These are phyloP conservation scores for Eimeria necatrix DNA, from an alignment of 169 alveolate genomes.

Conservation along the genomic window DNA sequence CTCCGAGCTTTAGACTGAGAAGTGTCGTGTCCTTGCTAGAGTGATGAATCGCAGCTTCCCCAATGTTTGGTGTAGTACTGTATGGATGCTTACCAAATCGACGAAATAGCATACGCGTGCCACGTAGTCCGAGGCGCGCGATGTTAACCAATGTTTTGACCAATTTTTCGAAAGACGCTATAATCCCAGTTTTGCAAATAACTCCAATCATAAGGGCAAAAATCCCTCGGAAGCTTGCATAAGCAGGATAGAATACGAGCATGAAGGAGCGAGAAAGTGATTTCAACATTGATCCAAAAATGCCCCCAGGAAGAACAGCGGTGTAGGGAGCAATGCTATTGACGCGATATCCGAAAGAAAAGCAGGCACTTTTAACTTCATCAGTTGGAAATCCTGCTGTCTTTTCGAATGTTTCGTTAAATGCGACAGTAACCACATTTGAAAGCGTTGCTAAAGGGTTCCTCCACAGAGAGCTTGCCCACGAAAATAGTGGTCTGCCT, in stretches of 20 bases:
- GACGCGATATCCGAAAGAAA: constrained; percentile 67
- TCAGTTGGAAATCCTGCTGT: constrained; percentile 28
- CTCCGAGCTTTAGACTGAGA: too few relatives aligned
- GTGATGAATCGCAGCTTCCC: too few relatives aligned
- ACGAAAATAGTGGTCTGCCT: constrained; percentile 68
- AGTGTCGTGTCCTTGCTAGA: too few relatives aligned
- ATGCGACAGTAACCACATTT: constrained; percentile 70
- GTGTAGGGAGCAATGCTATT: constrained; percentile 62
- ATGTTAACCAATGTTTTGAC: constrained; percentile 41
- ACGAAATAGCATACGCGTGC: constrained; percentile 33
- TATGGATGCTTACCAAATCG: constrained; percentile 27
- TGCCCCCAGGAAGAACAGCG: constrained; percentile 73
- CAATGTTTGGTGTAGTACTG: too few relatives aligned
- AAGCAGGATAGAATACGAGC: constrained; percentile 73
- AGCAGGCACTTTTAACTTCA: constrained; percentile 74
- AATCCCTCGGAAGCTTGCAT: constrained; percentile 72
- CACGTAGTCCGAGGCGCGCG: constrained; percentile 74
- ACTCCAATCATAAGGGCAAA: constrained; percentile 69
- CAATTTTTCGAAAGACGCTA: constrained; percentile 6
- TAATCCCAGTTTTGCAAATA: constrained; percentile 67
- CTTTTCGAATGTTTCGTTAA: constrained; percentile 52
- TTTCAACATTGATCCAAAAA: constrained; percentile 67
- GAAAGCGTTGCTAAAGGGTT: constrained; percentile 77
- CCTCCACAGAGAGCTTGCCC: constrained; percentile 55
- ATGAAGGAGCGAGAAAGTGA: constrained; percentile 75